Evolutionary conservation across 306 rosid species (phyloP).

Genomic region (Medicago ruthenica): DNA sequence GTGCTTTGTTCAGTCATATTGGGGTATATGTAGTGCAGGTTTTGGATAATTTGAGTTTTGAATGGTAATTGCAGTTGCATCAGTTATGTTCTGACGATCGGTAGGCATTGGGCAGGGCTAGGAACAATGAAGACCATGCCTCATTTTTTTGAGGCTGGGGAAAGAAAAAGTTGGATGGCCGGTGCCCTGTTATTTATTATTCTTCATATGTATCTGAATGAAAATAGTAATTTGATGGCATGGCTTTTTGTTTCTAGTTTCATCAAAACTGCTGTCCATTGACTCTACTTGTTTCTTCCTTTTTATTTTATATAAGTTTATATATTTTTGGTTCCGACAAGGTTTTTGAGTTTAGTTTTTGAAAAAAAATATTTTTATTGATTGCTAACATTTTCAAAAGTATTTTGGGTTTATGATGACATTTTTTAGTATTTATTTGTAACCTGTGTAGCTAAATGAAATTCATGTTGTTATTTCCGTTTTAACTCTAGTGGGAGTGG

Average conservation of each 20-base stretch:
- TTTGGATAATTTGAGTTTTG: slow-evolving; percentile 20
- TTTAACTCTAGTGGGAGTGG: too few species aligned
- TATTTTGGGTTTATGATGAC: neutral
- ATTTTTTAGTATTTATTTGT: too few species aligned
- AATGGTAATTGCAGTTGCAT: slow-evolving; percentile 31
- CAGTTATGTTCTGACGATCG: slow-evolving; percentile 43
- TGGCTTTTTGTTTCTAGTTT: slow-evolving; percentile 37
- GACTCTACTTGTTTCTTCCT: neutral
- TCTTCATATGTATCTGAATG: slow-evolving; percentile 54
- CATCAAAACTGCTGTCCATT: neutral
- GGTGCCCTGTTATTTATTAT: slow-evolving; percentile 46
- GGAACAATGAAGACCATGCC: slow-evolving; percentile 43
- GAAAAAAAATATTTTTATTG: neutral
- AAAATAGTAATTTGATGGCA: slow-evolving; percentile 58
- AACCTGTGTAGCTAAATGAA: too few species aligned
- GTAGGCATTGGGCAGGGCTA: slow-evolving; percentile 44
- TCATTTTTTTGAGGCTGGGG: slow-evolving; percentile 41
- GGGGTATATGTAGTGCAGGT: slow-evolving; percentile 48
- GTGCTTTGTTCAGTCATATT: slow-evolving; percentile 41
- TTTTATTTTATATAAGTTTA: neutral
- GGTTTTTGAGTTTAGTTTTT: neutral
- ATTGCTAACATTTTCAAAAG: neutral
- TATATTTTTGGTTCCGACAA: neutral
- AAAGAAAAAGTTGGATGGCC: slow-evolving; percentile 42
- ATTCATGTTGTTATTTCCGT: too few species aligned